Evolutionary conservation across 352 stramenopile genomes (phyloP).

Genomic region (Phytophthora idaei): DNA sequence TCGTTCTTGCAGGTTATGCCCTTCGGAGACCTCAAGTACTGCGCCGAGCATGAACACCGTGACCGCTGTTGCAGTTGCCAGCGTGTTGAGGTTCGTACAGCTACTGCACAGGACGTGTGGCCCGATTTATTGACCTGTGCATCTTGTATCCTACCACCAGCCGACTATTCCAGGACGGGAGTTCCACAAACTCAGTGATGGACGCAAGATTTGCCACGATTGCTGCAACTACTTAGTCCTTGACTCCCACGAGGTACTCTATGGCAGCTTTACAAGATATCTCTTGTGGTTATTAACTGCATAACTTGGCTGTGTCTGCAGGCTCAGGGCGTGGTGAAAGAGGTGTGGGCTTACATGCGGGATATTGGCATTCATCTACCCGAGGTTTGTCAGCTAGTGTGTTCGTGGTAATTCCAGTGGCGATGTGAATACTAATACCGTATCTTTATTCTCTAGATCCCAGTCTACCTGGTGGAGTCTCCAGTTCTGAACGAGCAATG

Average conservation of each 20-base stretch:
- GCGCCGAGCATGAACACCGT: slow-evolving; percentile 60
- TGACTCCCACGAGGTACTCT: slow-evolving; percentile 62
- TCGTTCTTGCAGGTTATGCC: slow-evolving; percentile 48
- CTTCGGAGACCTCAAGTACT: slow-evolving; percentile 73
- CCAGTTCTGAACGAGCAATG: slow-evolving; percentile 59
- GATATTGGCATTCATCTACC: slow-evolving; percentile 71
- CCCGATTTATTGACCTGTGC: background rate
- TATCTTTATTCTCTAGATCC: slow-evolving; percentile 39
- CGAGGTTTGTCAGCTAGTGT: slow-evolving; percentile 31
- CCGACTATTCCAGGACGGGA: slow-evolving; percentile 38
- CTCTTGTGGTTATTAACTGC: background rate
- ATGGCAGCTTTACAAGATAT: background rate
- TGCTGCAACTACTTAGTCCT: slow-evolving; percentile 63
- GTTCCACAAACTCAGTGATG: slow-evolving; percentile 66
- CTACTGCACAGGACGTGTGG: background rate
- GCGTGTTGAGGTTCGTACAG: slow-evolving; percentile 56
- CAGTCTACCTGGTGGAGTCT: slow-evolving; percentile 70
- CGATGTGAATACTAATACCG: background rate
- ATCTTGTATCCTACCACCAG: slow-evolving; percentile 1
- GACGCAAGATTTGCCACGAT: slow-evolving; percentile 70
- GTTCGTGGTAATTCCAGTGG: background rate
- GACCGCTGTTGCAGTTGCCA: slow-evolving; percentile 77
- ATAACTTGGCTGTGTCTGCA: slow-evolving; percentile 1
- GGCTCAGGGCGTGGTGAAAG: slow-evolving; percentile 47
- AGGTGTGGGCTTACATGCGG: slow-evolving; percentile 76